Evolutionary conservation across 2,329 filamentous ascomycete species (phyloP).

Genomic region (Acrocalymma vagum): DNA sequence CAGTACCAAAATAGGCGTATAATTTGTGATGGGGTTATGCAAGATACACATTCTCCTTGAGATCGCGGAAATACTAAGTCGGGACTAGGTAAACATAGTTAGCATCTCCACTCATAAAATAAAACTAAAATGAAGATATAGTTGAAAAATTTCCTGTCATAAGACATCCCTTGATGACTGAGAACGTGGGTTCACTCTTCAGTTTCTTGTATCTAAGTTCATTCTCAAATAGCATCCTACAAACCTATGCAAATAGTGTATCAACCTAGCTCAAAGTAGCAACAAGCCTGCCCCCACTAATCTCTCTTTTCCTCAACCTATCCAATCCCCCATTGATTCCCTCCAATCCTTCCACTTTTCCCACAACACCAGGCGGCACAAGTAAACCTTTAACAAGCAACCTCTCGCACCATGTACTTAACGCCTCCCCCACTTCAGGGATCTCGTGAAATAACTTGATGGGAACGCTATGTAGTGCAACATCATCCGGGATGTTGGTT

Average conservation of each 20-base stretch:
- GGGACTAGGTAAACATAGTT: too few species aligned
- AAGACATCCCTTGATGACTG: too few species aligned
- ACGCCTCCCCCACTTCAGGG: constrained; percentile 66
- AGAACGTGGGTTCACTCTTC: too few species aligned
- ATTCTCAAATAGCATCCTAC: too few species aligned
- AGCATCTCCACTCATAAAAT: too few species aligned
- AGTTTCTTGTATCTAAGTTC: too few species aligned
- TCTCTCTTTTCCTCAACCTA: constrained; percentile 69
- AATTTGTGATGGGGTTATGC: too few species aligned
- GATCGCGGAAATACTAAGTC: too few species aligned
- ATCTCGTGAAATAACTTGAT: constrained; percentile 80
- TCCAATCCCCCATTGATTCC: constrained; percentile 75
- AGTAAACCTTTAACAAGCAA: constrained; percentile 65
- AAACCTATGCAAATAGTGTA: too few species aligned
- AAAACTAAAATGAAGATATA: too few species aligned
- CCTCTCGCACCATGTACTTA: constrained; percentile 73
- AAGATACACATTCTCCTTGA: too few species aligned
- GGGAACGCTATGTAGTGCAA: constrained; percentile 71
- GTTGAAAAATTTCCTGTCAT: too few species aligned
- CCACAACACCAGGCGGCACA: constrained; percentile 70
- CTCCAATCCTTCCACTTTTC: constrained; percentile 68
- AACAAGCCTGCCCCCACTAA: constrained; percentile 74
- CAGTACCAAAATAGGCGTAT: constrained; percentile 27
- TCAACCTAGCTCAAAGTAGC: constrained; percentile 51
- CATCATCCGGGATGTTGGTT: constrained; percentile 50